These are phyloP conservation scores for Mortierella antarctica DNA, from an alignment of 192 early-diverging fungal genomes.

Conservation along the genomic window DNA sequence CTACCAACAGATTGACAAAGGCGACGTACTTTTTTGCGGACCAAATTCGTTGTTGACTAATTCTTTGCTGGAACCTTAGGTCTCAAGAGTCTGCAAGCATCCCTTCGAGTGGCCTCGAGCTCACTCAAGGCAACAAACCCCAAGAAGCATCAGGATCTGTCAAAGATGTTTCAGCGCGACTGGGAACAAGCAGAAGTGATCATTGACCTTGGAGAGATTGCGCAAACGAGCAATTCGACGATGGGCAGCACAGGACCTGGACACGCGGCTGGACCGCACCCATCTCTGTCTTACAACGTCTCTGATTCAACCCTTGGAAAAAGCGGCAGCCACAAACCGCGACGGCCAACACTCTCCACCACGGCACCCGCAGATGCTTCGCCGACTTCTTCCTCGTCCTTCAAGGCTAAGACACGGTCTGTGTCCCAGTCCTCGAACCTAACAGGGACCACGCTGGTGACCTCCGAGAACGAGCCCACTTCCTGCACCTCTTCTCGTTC, in stretches of 20 bases:
- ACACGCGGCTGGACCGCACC: slow-evolving; percentile 43
- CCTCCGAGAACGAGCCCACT: neutral
- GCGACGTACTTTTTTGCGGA: too few species aligned
- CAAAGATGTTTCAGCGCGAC: slow-evolving; percentile 45
- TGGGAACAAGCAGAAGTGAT: slow-evolving; percentile 60
- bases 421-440: slow-evolving; percentile 13
- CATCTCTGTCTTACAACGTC: slow-evolving; percentile 21
- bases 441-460: slow-evolving; percentile 1
- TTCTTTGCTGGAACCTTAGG: slow-evolving; percentile 3
- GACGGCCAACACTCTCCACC: slow-evolving; percentile 8
- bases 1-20: too few species aligned
- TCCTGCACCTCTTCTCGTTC: slow-evolving; percentile 20
- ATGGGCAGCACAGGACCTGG: slow-evolving; percentile 9
- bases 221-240: slow-evolving; percentile 30
- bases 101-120: slow-evolving; percentile 30
- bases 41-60: neutral
- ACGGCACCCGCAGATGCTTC: neutral
- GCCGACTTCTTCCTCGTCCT: neutral
- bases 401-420: neutral
- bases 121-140: slow-evolving; percentile 36
- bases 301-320: slow-evolving; percentile 4
- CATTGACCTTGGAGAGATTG: slow-evolving; percentile 55
- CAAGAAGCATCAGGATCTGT: slow-evolving; percentile 52
- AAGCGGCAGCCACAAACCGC: neutral
- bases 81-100: slow-evolving; percentile 35